A percentile compares a stretch with the other conserved stretches of the same genome.
Conservation (phyloP, 1,139 yeast species). For the Saccharomycopsis hybrid region DNA sequence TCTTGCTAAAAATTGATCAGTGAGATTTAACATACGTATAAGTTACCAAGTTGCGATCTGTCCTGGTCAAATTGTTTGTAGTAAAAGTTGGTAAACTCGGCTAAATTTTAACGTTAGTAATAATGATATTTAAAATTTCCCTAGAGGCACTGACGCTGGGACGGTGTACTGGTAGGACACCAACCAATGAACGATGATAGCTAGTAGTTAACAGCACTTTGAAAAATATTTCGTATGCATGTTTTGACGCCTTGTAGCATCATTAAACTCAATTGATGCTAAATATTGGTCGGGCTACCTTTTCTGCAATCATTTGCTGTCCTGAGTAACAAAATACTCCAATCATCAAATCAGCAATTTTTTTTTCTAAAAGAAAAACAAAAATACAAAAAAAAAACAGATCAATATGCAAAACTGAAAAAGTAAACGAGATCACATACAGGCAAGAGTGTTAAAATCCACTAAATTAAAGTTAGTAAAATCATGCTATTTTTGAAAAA, state of each 20-base stretch:
- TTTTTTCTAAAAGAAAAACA: too few species aligned
- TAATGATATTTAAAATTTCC: too few species aligned
- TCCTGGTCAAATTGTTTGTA: conserved; percentile 93
- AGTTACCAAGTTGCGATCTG: conserved; percentile 86
- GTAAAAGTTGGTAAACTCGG: conserved; percentile 89
- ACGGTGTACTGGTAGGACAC: neutral
- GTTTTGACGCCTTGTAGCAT: too few species aligned
- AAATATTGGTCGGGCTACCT: too few species aligned
- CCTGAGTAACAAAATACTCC: too few species aligned
- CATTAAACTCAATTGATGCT: too few species aligned
- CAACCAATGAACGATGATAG: neutral
- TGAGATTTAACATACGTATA: conserved; percentile 47
- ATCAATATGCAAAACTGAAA: neutral
- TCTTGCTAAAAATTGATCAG: neutral
- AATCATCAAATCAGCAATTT: too few species aligned
- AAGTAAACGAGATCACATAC: conserved; percentile 17
- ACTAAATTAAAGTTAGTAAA: conserved; percentile 29
- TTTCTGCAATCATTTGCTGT: too few species aligned
- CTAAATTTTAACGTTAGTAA: conserved; percentile 23
- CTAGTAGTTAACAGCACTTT: too few species aligned
- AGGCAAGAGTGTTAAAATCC: conserved; percentile 63
- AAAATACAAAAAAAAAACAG: too few species aligned
- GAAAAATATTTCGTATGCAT: neutral
- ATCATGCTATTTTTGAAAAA: neutral
- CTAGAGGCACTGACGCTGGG: too few species aligned